phyloP scores from a whole-genome alignment of 2,329 filamentous ascomycete species.

The Epichloe gansuensis region DNA sequence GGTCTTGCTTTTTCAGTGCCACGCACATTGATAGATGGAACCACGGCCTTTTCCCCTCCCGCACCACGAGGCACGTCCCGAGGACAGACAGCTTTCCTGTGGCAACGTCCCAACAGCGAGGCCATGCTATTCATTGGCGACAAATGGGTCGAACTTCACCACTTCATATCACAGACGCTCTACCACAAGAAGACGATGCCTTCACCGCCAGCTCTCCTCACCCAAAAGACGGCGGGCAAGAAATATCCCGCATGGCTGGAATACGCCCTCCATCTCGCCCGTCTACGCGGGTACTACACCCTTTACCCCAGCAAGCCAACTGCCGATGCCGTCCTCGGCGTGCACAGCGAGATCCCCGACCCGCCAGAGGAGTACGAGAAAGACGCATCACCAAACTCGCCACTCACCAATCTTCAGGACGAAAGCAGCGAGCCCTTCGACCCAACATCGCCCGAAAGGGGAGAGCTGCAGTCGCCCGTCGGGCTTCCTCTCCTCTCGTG shows the following conservation, averaged over 20 bases:
- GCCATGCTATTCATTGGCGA: constrained; percentile 73
- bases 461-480: constrained; percentile 28
- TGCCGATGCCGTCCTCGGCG: constrained; percentile 46
- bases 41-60: constrained; percentile 40
- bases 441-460: constrained; percentile 27
- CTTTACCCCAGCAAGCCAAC: constrained; percentile 58
- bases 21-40: constrained; percentile 47
- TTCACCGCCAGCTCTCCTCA: constrained; percentile 26
- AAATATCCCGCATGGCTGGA: constrained; percentile 66
- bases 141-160: constrained; percentile 77
- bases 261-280: constrained; percentile 62
- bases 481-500: constrained; percentile 50
- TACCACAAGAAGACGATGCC: constrained; percentile 25
- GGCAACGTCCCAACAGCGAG: constrained; percentile 73
- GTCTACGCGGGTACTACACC: constrained; percentile 63
- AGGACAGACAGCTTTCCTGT: constrained; percentile 53
- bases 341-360: constrained; percentile 65
- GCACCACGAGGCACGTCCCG: constrained; percentile 7
- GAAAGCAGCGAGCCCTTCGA: constrained; percentile 26
- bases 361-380: constrained; percentile 54
- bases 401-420: constrained; percentile 14
- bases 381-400: constrained; percentile 6
- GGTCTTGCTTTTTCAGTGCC: constrained; percentile 74
- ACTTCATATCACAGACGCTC: constrained; percentile 57
- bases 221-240: constrained; percentile 49